These are phyloP conservation scores for Phytopythium vexans DNA, from an alignment of 352 stramenopile species.

Conservation along the genomic window DNA sequence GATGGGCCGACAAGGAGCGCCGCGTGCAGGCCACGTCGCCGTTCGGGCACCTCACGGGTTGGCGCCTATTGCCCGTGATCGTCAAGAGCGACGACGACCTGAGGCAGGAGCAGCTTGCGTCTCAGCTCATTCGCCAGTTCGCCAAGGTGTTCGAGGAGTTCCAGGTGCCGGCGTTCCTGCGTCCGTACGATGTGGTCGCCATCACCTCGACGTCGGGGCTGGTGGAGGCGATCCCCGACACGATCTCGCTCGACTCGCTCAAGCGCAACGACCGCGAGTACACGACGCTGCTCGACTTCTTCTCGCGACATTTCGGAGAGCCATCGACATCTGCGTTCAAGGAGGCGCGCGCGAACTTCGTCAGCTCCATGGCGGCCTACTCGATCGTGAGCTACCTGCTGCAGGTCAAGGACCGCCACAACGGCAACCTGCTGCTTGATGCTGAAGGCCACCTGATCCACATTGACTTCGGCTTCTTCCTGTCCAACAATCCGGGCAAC, in stretches of 20 bases:
- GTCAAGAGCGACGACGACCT: constrained; percentile 99
- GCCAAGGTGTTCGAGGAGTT: constrained; percentile 94
- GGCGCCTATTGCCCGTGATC: constrained; percentile 93
- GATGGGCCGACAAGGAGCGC: constrained; percentile 93
- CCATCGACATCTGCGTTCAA: constrained; percentile 65
- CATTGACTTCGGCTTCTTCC: constrained; percentile 97
- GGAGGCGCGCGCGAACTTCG: constrained; percentile 83
- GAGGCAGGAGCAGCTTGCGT: constrained; percentile 96
- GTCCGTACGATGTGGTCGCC: constrained; percentile 96
- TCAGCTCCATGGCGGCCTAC: constrained; percentile 85
- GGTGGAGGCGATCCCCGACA: constrained; percentile 96
- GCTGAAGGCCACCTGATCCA: constrained; percentile 96
- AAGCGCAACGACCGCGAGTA: constrained; percentile 96
- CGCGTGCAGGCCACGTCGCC: constrained; percentile 85
- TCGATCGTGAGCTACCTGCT: constrained; percentile 96
- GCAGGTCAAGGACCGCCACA: constrained; percentile 98
- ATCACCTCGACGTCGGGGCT: constrained; percentile 92
- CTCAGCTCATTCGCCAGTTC: constrained; percentile 95
- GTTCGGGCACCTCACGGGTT: constrained; percentile 82
- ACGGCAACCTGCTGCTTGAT: constrained; percentile 97
- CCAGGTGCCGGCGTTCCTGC: constrained; percentile 92
- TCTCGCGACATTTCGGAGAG: constrained; percentile 90
- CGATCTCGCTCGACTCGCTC: constrained; percentile 97
- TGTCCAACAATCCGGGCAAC: constrained; percentile 92
- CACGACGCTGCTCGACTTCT: constrained; percentile 92